These are phyloP conservation scores for Tricholoma terreum DNA, from an alignment of 768 basidiomycete genomes.

Conservation along the genomic window DNA sequence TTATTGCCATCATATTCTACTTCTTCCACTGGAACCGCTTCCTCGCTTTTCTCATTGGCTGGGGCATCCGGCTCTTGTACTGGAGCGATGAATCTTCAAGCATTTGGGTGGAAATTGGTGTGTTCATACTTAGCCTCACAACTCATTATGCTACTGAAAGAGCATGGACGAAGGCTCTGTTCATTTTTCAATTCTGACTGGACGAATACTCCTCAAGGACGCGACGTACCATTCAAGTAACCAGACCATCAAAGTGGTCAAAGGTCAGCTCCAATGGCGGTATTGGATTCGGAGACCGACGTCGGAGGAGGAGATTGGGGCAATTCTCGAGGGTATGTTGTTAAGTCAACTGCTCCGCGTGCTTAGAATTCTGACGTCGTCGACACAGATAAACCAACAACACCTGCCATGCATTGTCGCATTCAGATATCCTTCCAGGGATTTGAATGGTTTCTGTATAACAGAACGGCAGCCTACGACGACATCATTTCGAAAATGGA, in stretches of 20 bases:
- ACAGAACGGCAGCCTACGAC: slow-evolving; percentile 86
- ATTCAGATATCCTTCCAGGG: slow-evolving; percentile 80
- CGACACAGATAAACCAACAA: slow-evolving; percentile 28
- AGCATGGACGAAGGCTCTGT: slow-evolving; percentile 61
- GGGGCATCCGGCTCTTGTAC: slow-evolving; percentile 62
- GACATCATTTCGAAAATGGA: slow-evolving; percentile 78
- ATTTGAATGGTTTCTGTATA: slow-evolving; percentile 91
- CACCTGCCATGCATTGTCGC: slow-evolving; percentile 61
- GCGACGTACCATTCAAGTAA: slow-evolving; percentile 89
- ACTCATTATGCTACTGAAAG: background rate
- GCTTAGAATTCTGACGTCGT: slow-evolving; percentile 3
- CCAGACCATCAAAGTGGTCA: slow-evolving; percentile 80
- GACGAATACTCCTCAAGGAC: slow-evolving; percentile 86
- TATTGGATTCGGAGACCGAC: slow-evolving; percentile 89
- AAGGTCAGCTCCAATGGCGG: slow-evolving; percentile 86
- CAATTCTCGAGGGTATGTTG: slow-evolving; percentile 46
- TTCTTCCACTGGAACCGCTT: slow-evolving; percentile 93
- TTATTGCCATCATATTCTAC: slow-evolving; percentile 61
- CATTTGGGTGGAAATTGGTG: slow-evolving; percentile 82
- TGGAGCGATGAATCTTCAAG: slow-evolving; percentile 81
- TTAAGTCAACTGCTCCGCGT: background rate
- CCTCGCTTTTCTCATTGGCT: slow-evolving; percentile 64
- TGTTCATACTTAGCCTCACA: background rate
- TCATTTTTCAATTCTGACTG: slow-evolving; percentile 85
- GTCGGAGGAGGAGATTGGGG: slow-evolving; percentile 65